Evolutionary conservation across 2,329 filamentous ascomycete species (phyloP).

Genomic region (Amylocarpus encephaloides): DNA sequence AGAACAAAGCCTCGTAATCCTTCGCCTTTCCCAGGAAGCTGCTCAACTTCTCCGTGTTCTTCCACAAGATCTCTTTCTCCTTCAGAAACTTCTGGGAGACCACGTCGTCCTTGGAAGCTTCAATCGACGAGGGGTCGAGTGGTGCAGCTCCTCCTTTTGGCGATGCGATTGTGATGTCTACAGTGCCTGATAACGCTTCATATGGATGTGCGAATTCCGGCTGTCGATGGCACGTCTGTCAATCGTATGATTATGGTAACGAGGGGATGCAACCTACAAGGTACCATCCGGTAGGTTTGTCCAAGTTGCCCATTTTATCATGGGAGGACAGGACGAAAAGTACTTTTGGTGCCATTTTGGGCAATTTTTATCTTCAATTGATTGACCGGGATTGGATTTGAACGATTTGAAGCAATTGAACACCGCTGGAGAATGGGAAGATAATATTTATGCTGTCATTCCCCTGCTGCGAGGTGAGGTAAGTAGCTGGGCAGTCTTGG

Average conservation of each 20-base stretch:
- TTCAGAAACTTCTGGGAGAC: slow-evolving; percentile 36
- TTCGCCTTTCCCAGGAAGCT: slow-evolving; percentile 39
- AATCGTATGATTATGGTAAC: background rate
- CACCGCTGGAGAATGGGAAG: background rate
- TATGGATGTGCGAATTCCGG: slow-evolving; percentile 43
- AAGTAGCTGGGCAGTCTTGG: no score
- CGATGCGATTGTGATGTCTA: slow-evolving; percentile 37
- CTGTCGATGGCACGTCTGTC: slow-evolving; percentile 27
- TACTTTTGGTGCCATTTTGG: slow-evolving; percentile 36
- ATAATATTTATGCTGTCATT: background rate
- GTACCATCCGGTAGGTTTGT: slow-evolving; percentile 48
- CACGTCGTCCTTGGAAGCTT: slow-evolving; percentile 36
- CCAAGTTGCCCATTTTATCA: slow-evolving; percentile 23
- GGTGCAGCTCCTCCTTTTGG: slow-evolving; percentile 38
- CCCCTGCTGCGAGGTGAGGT: no score
- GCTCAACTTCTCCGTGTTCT: slow-evolving; percentile 42
- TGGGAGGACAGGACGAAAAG: slow-evolving; percentile 47
- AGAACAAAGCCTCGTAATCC: slow-evolving; percentile 50
- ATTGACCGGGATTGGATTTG: background rate
- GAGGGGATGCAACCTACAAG: slow-evolving; percentile 32
- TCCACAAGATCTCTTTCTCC: slow-evolving; percentile 42
- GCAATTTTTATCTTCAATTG: background rate
- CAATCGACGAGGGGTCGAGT: slow-evolving; percentile 38
- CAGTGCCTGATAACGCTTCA: slow-evolving; percentile 35
- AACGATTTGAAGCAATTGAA: background rate